Evolutionary conservation across 257 asterid species (phyloP).

Genomic region (Linaria vulgaris): DNA sequence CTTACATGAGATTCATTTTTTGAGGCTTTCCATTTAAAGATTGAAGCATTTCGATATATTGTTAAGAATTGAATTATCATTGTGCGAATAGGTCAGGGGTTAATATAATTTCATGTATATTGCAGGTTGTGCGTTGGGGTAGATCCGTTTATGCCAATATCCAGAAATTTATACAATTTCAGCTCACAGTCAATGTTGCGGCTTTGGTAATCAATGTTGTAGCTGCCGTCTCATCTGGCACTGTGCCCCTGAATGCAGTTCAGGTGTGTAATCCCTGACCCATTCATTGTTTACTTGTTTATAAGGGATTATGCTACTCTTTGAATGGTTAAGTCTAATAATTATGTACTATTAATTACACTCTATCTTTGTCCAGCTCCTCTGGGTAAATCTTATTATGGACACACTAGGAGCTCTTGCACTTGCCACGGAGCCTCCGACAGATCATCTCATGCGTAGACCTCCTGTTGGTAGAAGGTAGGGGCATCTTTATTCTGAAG

Average conservation of each 20-base stretch:
- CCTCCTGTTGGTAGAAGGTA: conserved; percentile 96
- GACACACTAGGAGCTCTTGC: conserved; percentile 98
- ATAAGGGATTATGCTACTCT: neutral
- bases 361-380: conserved; percentile 57
- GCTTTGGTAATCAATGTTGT: conserved; percentile 88
- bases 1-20: neutral
- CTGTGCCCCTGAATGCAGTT: conserved; percentile 92
- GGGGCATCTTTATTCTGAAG: conserved; percentile 22
- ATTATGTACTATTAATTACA: conserved; percentile 1
- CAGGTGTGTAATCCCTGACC: conserved; percentile 54
- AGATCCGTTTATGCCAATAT: conserved; percentile 95
- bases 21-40: neutral
- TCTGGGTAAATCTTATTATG: conserved; percentile 98
- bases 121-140: conserved; percentile 98
- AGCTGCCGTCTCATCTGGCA: conserved; percentile 86
- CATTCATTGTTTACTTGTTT: too few relatives aligned
- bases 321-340: neutral
- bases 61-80: conserved; percentile 10
- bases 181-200: conserved; percentile 93
- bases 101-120: conserved; percentile 8
- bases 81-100: conserved; percentile 15
- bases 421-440: conserved; percentile 92
- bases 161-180: conserved; percentile 96
- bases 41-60: conserved; percentile 8
- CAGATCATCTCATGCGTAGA: conserved; percentile 85